Conservation (phyloP, 148 eudicot species). For the Rhododendron williamsianum region DNA sequence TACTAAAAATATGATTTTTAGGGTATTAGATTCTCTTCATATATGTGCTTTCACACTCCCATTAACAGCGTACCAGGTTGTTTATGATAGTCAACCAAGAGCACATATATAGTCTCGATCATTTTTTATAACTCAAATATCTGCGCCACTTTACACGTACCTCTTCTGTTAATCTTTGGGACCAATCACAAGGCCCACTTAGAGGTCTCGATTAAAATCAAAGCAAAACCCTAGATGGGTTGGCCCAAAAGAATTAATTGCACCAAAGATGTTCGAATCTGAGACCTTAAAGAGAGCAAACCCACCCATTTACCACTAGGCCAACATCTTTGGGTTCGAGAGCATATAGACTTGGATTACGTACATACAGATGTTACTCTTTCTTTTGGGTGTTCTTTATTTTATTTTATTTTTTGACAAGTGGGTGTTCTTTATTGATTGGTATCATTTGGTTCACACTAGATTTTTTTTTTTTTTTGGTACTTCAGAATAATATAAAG, state of each 20-base stretch:
- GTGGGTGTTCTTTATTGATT: neutral
- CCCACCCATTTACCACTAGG: neutral
- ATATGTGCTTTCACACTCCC: neutral
- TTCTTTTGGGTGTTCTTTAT: neutral
- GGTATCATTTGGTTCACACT: slow-evolving; percentile 6
- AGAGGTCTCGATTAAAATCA: too few species aligned
- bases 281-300: too few species aligned
- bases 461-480: neutral
- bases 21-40: neutral
- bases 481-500: too few species aligned
- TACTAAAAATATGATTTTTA: neutral
- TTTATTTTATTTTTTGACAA: neutral
- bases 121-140: too few species aligned
- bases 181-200: too few species aligned
- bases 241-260: neutral
- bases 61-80: neutral
- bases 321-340: neutral
- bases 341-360: neutral
- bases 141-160: accelerated
- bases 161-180: neutral
- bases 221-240: too few species aligned
- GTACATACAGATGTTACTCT: neutral
- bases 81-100: neutral
- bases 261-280: neutral
- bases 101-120: neutral